Conservation (phyloP, 306 rosid species). For the Pterocarpus santalinus region DNA sequence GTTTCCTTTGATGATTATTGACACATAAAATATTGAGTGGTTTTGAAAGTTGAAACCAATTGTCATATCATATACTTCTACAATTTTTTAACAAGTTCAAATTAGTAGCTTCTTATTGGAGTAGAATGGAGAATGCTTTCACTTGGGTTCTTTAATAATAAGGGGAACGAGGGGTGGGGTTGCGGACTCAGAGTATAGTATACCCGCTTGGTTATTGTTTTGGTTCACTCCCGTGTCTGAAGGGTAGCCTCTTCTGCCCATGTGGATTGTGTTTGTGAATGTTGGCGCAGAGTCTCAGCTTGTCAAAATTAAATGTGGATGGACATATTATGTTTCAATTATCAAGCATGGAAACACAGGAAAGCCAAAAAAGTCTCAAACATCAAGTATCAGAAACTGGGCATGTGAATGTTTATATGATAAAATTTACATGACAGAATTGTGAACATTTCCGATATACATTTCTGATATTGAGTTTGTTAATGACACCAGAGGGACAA, state of each 20-base stretch:
- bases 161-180: neutral
- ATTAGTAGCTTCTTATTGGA: conserved; percentile 21
- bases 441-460: neutral
- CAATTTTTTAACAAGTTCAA: conserved; percentile 22
- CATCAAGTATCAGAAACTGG: neutral
- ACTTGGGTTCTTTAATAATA: conserved; percentile 16
- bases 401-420: conserved; percentile 20
- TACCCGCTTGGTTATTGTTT: conserved; percentile 13
- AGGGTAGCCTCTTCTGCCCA: conserved; percentile 25
- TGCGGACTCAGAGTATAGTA: neutral
- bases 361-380: neutral
- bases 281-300: neutral
- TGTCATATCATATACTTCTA: conserved; percentile 17
- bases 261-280: conserved; percentile 36
- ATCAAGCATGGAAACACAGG: conserved; percentile 2
- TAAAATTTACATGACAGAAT: neutral
- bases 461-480: neutral
- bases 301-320: conserved; percentile 15
- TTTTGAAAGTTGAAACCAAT: conserved; percentile 30
- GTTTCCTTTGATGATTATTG: conserved; percentile 23
- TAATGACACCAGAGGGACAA: neutral
- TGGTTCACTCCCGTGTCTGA: neutral
- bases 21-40: neutral
- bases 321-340: conserved; percentile 28
- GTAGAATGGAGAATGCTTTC: conserved; percentile 22